Percentiles rank a stretch among this genome's conserved stretches.
Evolutionary conservation across 1,139 yeast species (phyloP).

Genomic region (Saccharomyces hybrid): DNA sequence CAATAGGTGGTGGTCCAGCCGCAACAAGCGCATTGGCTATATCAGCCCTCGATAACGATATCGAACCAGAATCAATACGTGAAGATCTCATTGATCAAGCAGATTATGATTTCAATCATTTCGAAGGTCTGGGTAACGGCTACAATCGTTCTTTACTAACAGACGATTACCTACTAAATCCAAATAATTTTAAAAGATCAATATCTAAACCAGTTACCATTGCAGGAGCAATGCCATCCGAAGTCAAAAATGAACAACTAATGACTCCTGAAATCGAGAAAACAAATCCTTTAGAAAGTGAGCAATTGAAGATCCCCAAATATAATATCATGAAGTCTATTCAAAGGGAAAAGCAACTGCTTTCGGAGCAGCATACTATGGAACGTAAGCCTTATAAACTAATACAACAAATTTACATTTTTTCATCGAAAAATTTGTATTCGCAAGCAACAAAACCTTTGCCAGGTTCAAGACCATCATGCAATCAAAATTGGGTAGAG

Average conservation of each 20-base stretch:
- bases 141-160: constrained; percentile 26
- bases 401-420: constrained; percentile 22
- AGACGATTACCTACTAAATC: constrained; percentile 28
- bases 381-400: constrained; percentile 18
- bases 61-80: neutral
- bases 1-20: constrained; percentile 16
- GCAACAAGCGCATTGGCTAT: neutral
- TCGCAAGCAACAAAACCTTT: constrained; percentile 27
- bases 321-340: constrained; percentile 27
- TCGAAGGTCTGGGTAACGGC: constrained; percentile 32
- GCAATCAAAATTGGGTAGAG: constrained; percentile 28
- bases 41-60: neutral
- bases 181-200: constrained; percentile 9
- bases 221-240: neutral
- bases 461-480: constrained; percentile 26
- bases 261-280: constrained; percentile 4
- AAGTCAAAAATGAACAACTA: constrained; percentile 3
- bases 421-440: constrained; percentile 24
- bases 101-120: constrained; percentile 13
- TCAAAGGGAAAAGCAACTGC: constrained; percentile 11
- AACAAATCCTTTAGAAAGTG: constrained; percentile 10
- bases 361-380: constrained; percentile 19
- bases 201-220: neutral
- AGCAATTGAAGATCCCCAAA: constrained; percentile 20
- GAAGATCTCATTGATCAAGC: neutral